Evolutionary conservation across 257 asterid species (phyloP).

Genomic region (Voacanga thouarsii): DNA sequence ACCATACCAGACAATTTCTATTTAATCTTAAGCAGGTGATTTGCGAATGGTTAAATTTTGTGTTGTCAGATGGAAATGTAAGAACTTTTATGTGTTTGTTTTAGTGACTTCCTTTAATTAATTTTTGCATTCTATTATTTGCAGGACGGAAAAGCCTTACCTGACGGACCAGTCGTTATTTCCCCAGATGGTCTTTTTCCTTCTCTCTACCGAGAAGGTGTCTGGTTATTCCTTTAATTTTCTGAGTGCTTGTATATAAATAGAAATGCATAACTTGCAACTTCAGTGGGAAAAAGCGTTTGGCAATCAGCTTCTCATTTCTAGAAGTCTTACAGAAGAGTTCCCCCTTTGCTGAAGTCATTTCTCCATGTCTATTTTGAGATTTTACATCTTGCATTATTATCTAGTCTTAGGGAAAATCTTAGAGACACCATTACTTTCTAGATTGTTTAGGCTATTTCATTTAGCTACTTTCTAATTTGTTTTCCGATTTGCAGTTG

Average conservation of each 20-base stretch:
- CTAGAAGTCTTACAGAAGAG: not conserved
- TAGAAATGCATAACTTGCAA: not conserved
- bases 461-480: slow-evolving; percentile 7
- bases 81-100: slow-evolving; percentile 9
- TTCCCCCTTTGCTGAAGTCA: not conserved
- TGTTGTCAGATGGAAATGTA: not conserved
- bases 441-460: not conserved
- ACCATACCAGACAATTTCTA: slow-evolving; percentile 76
- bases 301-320: not conserved
- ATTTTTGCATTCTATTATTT: slow-evolving; percentile 1
- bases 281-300: not conserved
- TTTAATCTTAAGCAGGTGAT: slow-evolving; percentile 82
- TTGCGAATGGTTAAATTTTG: not conserved
- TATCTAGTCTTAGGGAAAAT: not conserved
- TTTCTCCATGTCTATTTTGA: not conserved
- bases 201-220: slow-evolving; percentile 96
- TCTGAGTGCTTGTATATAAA: slow-evolving; percentile 15
- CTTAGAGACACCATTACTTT: not conserved
- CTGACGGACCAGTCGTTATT: slow-evolving; percentile 95
- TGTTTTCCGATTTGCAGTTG: slow-evolving; percentile 58
- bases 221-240: slow-evolving; percentile 13
- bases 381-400: not conserved
- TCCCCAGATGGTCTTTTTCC: slow-evolving; percentile 99
- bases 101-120: not conserved
- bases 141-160: slow-evolving; percentile 91